Conservation (phyloP, 2,329 filamentous ascomycete genomes). For the Aspergillus tanneri region DNA sequence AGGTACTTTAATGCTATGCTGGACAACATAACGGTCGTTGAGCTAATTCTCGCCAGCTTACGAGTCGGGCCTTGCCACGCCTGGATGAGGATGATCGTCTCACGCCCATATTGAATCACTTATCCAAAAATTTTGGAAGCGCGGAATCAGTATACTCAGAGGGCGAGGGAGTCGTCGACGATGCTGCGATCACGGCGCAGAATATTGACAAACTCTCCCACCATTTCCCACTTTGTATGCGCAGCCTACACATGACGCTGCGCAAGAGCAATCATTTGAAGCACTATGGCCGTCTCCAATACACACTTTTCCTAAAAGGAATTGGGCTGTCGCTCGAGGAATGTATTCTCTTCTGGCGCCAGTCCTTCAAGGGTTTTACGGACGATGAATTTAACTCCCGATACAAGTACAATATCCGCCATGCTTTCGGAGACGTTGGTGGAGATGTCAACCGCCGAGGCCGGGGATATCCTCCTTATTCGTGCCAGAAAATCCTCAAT, state of each 20-base stretch:
- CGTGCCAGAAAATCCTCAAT: slow-evolving; percentile 90
- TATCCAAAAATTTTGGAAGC: slow-evolving; percentile 94
- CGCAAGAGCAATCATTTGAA: slow-evolving; percentile 88
- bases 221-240: slow-evolving; percentile 93
- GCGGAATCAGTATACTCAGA: slow-evolving; percentile 79
- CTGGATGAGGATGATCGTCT: slow-evolving; percentile 96
- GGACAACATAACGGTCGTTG: slow-evolving; percentile 8
- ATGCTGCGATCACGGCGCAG: slow-evolving; percentile 71
- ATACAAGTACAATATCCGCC: slow-evolving; percentile 95
- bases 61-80: slow-evolving; percentile 83
- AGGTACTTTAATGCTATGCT: slow-evolving; percentile 31
- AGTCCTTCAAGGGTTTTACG: slow-evolving; percentile 77
- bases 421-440: slow-evolving; percentile 90
- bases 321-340: slow-evolving; percentile 92
- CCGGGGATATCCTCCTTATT: slow-evolving; percentile 84
- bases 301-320: slow-evolving; percentile 94
- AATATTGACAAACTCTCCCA: slow-evolving; percentile 76
- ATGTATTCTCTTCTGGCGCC: slow-evolving; percentile 86
- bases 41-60: slow-evolving; percentile 58
- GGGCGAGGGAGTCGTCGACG: slow-evolving; percentile 62
- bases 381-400: slow-evolving; percentile 97
- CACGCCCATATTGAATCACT: slow-evolving; percentile 69
- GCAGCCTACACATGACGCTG: slow-evolving; percentile 79
- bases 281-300: slow-evolving; percentile 89
- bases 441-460: slow-evolving; percentile 85